Base-by-base conservation (phyloP, 148 eudicot species). In the Linanthus parryae region DNA sequence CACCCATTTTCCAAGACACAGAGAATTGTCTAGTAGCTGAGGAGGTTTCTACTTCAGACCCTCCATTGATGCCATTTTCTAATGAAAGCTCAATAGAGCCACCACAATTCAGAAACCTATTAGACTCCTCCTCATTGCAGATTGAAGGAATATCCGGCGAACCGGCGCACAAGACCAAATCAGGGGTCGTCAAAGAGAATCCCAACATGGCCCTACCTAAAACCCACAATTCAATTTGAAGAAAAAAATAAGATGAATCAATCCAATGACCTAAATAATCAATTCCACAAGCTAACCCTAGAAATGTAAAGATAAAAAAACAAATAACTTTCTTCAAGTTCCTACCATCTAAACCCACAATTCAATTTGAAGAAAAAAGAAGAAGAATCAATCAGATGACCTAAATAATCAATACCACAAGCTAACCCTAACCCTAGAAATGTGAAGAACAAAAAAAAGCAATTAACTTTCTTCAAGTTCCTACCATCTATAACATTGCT, bases 41-140 rank as follows among this genome's bases (percentile, higher is more conserved):
- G 39, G 47, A 52, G 52, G 54, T 61, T 23, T 46, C 58, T 19
- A 61, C 48, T 23, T 52, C 48, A 67, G 80, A 60, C 29, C 78
- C 56, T 7, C 91, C 97, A 45, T 85, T 58, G 19, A 90, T 85
- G 47, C 95, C 97, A 65, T 90, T 78, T 61, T 85, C 97, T 59
- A 90, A 63, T 25, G 97, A 90, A 54, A 89, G 55, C 52, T 79
- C 88, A 57, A 79, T 65, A 36, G 79, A 69, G 23, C 67, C 65
- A 48, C 57, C 69, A n/a, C n/a, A n/a, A 58, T 59, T 66, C 51
- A 54, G 64, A 46, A 63, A 70, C 27, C 65, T 68, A n/a, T n/a
- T n/a, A 57, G 77, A 84, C 14, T 76, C 72, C 52, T 73, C 75
- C 27, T 53, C 63, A 49, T 53, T 72, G 49, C 52, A 72, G 20